These are phyloP conservation scores for Sclerotinia subarctica DNA, from an alignment of 2,329 filamentous ascomycete species.

Conservation along the genomic window DNA sequence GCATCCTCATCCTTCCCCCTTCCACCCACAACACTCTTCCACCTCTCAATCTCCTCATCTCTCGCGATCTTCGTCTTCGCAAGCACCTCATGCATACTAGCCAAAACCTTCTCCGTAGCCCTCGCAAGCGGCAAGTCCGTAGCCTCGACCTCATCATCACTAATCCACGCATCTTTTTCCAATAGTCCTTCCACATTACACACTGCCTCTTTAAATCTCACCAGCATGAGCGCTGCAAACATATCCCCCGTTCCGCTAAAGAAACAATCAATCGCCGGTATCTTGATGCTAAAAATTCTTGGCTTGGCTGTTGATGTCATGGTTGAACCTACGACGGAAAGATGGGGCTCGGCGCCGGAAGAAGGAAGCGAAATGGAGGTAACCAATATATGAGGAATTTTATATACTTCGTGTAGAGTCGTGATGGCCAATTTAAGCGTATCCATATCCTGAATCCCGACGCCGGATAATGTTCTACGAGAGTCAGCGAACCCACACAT, in stretches of 20 bases:
- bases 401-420: slow-evolving; percentile 70
- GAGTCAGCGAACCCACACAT: slow-evolving; percentile 2
- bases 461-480: slow-evolving; percentile 73
- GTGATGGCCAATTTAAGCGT: slow-evolving; percentile 73
- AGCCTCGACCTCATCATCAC: slow-evolving; percentile 65
- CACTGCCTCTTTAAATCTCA: slow-evolving; percentile 81
- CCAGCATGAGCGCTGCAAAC: slow-evolving; percentile 90
- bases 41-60: slow-evolving; percentile 57
- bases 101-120: slow-evolving; percentile 82
- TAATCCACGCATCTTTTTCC: slow-evolving; percentile 66
- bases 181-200: slow-evolving; percentile 48
- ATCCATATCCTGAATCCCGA: slow-evolving; percentile 72
- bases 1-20: slow-evolving; percentile 41
- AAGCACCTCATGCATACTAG: slow-evolving; percentile 87
- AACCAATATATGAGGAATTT: slow-evolving; percentile 84
- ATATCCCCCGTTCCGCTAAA: slow-evolving; percentile 98
- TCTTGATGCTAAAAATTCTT: slow-evolving; percentile 83
- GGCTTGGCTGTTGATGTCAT: slow-evolving; percentile 62
- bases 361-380: slow-evolving; percentile 73
- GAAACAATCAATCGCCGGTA: slow-evolving; percentile 86
- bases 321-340: slow-evolving; percentile 76
- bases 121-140: slow-evolving; percentile 76
- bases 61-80: slow-evolving; percentile 64
- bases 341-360: slow-evolving; percentile 50
- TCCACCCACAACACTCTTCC: slow-evolving; percentile 46